Evolutionary conservation across 2,329 filamentous ascomycete species (phyloP), one percentile per base, ranked within the genome.

Genomic region (Pseudomassariella vexata): DNA sequence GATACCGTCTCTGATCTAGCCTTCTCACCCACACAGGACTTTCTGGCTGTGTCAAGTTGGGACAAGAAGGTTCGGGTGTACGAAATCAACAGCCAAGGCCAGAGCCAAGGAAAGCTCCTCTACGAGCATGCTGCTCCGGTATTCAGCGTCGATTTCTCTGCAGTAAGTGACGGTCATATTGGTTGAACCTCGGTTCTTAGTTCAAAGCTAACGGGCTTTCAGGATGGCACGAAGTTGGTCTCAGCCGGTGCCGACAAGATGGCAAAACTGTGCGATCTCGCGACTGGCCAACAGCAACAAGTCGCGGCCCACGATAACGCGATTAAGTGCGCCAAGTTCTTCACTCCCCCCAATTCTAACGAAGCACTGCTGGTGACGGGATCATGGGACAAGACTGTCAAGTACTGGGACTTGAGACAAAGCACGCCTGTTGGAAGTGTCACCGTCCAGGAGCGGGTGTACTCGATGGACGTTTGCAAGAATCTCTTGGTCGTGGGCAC

Each of bases 11-110:
- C 89, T 21, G 86, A 88, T 54, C 72, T 98, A 38, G 68, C 78
- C 29, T 98, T 95, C 65, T 52, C 70, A 52, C 52, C 63, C 40
- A 52, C 68, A 55, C 50, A 59, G 50, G 87, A 96, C 49, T 84
- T 94, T 55, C 71, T 98, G 12, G 88, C 90, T 16, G 85, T 95
- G 21, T 70, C 87, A 28, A 95, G 87, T 49, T 98, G 92, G 92
- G 92, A 98, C 63, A 94, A 94, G 68, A 94, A 95, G 59, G 87
- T 96, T 42, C 83, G 89, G 53, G 90, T 98, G 55, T 98, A 96
- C 65, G 87, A 96, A 60, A 87, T 96, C 55, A 78, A 82, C 44
- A 64, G 63, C 35, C 78, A 78, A 45, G 87, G 88, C 25, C 76
- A 84, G 54, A 90, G 84, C 52, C 78, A 87, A 55, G 88, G 87